A percentile compares a stretch with the other conserved stretches of the same genome.
Conservation (phyloP, 768 basidiomycete species). For the Tylopilus balloui region DNA sequence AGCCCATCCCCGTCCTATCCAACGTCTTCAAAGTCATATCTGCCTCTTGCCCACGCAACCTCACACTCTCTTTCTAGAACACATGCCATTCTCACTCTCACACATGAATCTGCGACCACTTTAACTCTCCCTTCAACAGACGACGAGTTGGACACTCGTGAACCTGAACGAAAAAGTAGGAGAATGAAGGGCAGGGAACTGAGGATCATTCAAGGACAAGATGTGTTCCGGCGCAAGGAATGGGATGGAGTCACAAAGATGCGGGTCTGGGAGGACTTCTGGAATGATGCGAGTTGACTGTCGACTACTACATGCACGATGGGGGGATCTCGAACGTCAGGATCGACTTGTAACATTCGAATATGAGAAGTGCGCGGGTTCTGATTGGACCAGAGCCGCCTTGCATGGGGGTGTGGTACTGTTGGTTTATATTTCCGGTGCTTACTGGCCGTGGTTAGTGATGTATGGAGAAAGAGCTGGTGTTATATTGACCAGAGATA, state of each 20-base stretch:
- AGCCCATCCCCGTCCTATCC: background rate
- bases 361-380: no score
- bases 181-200: conserved; percentile 87
- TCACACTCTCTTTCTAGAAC: conserved; percentile 71
- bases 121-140: conserved; percentile 60
- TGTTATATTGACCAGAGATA: no score
- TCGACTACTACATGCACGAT: background rate
- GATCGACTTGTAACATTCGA: no score
- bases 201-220: conserved; percentile 73
- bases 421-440: no score
- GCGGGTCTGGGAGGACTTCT: conserved; percentile 34
- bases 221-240: conserved; percentile 50
- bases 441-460: no score
- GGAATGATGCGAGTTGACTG: conserved; percentile 17
- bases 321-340: no score
- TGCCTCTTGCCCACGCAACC: conserved; percentile 39
- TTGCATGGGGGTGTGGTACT: no score
- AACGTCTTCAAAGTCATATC: conserved; percentile 5
- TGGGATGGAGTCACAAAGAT: conserved; percentile 32
- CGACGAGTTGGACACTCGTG: conserved; percentile 63
- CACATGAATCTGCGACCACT: conserved; percentile 49
- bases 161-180: conserved; percentile 60
- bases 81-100: conserved; percentile 63
- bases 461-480: no score
- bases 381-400: no score